phyloP scores from a whole-genome alignment of 1,284 basidiomycete genomes.

The Leccinum subrobustum region DNA sequence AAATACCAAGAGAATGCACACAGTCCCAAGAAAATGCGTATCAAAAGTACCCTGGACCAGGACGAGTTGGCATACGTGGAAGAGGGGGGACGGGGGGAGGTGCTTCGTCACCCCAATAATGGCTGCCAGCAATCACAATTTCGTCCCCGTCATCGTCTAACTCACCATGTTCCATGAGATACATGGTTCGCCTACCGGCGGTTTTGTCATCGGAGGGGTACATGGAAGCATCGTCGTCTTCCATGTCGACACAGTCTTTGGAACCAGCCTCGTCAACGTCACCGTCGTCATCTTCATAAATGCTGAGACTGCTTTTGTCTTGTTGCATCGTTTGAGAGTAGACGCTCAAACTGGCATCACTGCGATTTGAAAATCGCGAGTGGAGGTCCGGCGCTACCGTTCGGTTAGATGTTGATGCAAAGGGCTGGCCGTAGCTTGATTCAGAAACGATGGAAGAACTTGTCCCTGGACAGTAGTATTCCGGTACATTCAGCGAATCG shows the following conservation, averaged over 20 bases:
- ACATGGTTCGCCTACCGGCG: conserved; percentile 36
- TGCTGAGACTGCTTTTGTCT: conserved; percentile 16
- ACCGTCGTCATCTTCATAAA: conserved; percentile 23
- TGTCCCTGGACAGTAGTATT: conserved; percentile 23
- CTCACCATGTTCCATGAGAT: conserved; percentile 30
- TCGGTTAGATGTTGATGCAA: conserved; percentile 9
- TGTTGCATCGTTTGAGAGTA: conserved; percentile 18
- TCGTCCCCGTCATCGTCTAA: conserved; percentile 26
- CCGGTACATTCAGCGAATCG: conserved; percentile 8
- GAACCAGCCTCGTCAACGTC: conserved; percentile 22
- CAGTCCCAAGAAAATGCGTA: conserved; percentile 4
- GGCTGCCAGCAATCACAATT: conserved; percentile 16
- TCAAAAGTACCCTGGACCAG: conserved; percentile 31
- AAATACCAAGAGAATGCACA: conserved; percentile 8
- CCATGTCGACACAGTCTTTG: conserved; percentile 17
- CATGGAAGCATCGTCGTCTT: conserved; percentile 31
- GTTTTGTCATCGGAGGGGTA: conserved; percentile 35
- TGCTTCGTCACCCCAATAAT: conserved; percentile 19
- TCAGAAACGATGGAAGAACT: conserved; percentile 22
- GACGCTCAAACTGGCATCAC: conserved; percentile 18
- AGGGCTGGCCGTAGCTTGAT: conserved; percentile 19
- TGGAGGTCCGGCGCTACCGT: neutral
- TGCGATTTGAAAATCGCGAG: conserved; percentile 22
- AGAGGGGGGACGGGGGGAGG: conserved; percentile 24
- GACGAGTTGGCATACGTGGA: conserved; percentile 13